Evolutionary conservation across 2,329 filamentous ascomycete species (phyloP).

Genomic region (Scedosporium dehoogii): DNA sequence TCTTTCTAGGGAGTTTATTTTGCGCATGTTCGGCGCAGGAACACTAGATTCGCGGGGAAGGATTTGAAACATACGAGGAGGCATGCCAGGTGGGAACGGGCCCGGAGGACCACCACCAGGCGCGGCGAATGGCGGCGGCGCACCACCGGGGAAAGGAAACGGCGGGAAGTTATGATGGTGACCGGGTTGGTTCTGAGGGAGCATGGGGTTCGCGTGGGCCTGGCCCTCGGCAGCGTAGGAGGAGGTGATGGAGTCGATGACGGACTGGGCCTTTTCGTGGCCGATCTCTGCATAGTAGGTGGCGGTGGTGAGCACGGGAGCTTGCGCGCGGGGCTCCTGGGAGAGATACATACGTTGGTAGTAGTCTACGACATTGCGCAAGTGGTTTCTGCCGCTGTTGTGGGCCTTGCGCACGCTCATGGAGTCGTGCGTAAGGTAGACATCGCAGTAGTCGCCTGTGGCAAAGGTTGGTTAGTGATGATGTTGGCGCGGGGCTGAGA

Average conservation of each 20-base stretch:
- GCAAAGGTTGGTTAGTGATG: slow-evolving; percentile 15
- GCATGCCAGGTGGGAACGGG: slow-evolving; percentile 24
- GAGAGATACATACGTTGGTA: slow-evolving; percentile 64
- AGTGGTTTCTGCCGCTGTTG: slow-evolving; percentile 90
- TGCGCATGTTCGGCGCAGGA: background rate
- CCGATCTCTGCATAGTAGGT: slow-evolving; percentile 64
- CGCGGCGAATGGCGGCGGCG: slow-evolving; percentile 49
- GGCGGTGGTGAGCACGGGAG: background rate
- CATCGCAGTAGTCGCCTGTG: slow-evolving; percentile 91
- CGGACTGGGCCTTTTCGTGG: slow-evolving; percentile 94
- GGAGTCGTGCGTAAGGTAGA: slow-evolving; percentile 98
- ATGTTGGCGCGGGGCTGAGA: slow-evolving; percentile 14
- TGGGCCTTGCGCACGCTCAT: slow-evolving; percentile 99
- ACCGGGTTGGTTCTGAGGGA: slow-evolving; percentile 57
- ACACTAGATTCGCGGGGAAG: background rate
- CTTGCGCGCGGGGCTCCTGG: slow-evolving; percentile 3
- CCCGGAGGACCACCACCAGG: slow-evolving; percentile 20
- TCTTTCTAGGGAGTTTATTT: background rate
- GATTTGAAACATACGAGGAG: slow-evolving; percentile 39
- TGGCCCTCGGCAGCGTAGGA: slow-evolving; percentile 94
- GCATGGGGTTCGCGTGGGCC: slow-evolving; percentile 74
- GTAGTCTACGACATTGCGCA: slow-evolving; percentile 96
- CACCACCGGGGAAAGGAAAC: slow-evolving; percentile 54
- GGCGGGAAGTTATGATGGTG: slow-evolving; percentile 40
- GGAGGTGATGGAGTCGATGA: slow-evolving; percentile 95